Conservation (phyloP, 495 filamentous ascomycete species). For the Podospora conica region DNA sequence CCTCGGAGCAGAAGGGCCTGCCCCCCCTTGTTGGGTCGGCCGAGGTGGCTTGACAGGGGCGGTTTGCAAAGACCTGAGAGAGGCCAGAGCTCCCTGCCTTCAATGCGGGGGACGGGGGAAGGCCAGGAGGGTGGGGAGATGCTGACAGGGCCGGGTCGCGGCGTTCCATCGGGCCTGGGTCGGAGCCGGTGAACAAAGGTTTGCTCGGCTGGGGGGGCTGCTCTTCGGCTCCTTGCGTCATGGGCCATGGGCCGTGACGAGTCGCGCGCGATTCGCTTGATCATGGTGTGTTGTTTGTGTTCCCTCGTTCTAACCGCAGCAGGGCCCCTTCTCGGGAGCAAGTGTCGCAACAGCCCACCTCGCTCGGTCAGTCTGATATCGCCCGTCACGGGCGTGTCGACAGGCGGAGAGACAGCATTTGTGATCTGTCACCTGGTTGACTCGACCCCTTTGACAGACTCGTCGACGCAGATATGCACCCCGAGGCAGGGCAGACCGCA, state of each 20-base stretch:
- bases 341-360: not conserved
- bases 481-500: constrained; percentile 21
- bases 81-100: constrained; percentile 19
- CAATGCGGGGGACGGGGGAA: constrained; percentile 23
- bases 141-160: constrained; percentile 15
- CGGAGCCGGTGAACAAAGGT: constrained; percentile 2
- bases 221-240: constrained; percentile 1
- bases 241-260: too few species aligned
- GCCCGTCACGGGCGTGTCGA: constrained; percentile 1
- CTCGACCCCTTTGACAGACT: not conserved
- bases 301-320: not conserved
- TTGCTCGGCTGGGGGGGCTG: not conserved
- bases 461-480: too few species aligned
- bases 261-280: constrained; percentile 4
- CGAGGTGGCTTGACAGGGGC: constrained; percentile 17
- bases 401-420: not conserved
- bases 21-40: constrained; percentile 2
- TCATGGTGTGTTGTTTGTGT: not conserved
- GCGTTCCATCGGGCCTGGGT: constrained; percentile 16
- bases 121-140: constrained; percentile 18
- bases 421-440: constrained; percentile 16
- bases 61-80: not conserved
- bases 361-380: not conserved
- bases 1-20: not conserved
- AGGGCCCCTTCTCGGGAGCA: not conserved